These are phyloP conservation scores for Zizania latifolia DNA, from an alignment of 176 grass and related monocot species.

Conservation along the genomic window DNA sequence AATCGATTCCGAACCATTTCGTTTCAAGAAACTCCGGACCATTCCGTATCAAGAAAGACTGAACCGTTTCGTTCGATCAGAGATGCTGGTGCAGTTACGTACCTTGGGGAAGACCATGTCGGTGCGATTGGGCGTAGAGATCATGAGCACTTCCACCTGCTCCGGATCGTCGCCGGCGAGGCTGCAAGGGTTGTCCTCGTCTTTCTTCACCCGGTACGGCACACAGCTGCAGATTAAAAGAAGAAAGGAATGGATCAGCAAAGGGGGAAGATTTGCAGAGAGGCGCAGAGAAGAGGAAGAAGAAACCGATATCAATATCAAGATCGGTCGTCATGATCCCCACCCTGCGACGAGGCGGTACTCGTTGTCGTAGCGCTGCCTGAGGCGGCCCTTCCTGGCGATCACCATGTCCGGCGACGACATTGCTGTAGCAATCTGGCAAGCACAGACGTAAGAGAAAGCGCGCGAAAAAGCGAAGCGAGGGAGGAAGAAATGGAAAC, in stretches of 20 bases:
- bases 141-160: conserved; percentile 73
- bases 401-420: conserved; percentile 19
- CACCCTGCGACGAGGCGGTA: conserved; percentile 70
- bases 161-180: not conserved
- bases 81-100: not conserved
- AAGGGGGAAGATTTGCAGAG: not conserved
- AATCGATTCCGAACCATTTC: not conserved
- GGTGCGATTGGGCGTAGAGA: conserved; percentile 58
- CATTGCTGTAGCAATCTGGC: not conserved
- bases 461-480: not conserved
- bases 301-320: too few species aligned
- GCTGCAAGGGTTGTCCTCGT: conserved; percentile 27
- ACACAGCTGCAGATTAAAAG: conserved; percentile 41
- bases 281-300: too few species aligned
- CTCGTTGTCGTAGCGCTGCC: conserved; percentile 64
- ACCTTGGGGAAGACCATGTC: conserved; percentile 96
- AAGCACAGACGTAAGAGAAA: not conserved
- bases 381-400: conserved; percentile 59
- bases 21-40: not conserved
- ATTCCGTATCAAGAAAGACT: too few species aligned
- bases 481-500: not conserved
- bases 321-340: too few species aligned
- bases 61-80: not conserved
- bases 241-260: not conserved
- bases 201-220: conserved; percentile 61